Evolutionary conservation across 31 red algal species (phyloP), one percentile per base, ranked within the genome.

Genomic region (Endocladia muricata): DNA sequence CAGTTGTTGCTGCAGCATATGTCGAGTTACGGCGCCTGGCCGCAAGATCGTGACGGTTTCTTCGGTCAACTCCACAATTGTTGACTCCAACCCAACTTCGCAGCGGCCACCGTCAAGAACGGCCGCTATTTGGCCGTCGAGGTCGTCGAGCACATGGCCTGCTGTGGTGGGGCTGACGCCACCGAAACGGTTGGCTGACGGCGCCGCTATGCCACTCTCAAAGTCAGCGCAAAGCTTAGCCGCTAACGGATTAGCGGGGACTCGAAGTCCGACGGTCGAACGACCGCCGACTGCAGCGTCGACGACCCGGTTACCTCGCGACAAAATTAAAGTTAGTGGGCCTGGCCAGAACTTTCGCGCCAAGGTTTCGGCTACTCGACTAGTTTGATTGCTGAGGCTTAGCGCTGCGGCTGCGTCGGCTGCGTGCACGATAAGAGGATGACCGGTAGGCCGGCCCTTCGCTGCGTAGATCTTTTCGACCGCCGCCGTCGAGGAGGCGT

Each of bases 301-400:
- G 44, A 19, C 44, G 44, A 51, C 19, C 11, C 9, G 9, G 44
- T 51, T 19, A 19, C 44, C 44, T 9, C 9, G 36, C 41, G 42
- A 49, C 76, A 82, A 73, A 48, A 82, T 70, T 15, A 82, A 38
- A 33, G 77, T 68, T 2, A 82, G 75, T 3, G 67, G 67, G 32
- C 77, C 77, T 2, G 77, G 77, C 77, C 77, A 82, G 28, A 82
- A 82, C n/a, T n/a, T n/a, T n/a, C n/a, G n/a, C n/a, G n/a, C n/a
- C n/a, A n/a, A n/a, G n/a, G n/a, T n/a, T n/a, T n/a, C n/a, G n/a
- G n/a, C n/a, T n/a, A n/a, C n/a, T n/a, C n/a, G n/a, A n/a, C n/a
- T n/a, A n/a, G n/a, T n/a, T n/a, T n/a, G n/a, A n/a, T n/a, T 5
- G 69, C 26, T 11, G 79, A 33, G n/a, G n/a, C n/a, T n/a, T n/a